Evolutionary conservation across 345 rosid genomes (phyloP), one percentile per base, ranked within the genome.

Genomic region (Melastoma malabathricum): DNA sequence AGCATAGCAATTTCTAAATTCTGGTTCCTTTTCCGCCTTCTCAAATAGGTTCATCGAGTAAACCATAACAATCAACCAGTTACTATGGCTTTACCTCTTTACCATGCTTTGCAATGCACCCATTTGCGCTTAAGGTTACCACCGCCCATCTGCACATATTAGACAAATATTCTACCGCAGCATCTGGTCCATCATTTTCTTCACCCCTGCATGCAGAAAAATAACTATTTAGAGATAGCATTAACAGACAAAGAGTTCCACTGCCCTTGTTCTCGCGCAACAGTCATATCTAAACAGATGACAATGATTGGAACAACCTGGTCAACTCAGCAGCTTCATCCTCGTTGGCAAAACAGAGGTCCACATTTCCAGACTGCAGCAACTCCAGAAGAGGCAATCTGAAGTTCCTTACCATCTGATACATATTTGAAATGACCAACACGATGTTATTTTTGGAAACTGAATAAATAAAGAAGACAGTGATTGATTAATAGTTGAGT

Each of bases 331-430:
- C 64, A 23, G 98, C 96, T 78, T 92, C 98, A 17, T 92, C 95
- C 81, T 92, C 93, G 55, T 92, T 87, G 60, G 96, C 95, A 79
- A 92, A 92, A 70, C 95, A 92, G 57, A 92, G 89, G 65, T 92
- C 96, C 73, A 92, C 68, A 63, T 71, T 67, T 58, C 96, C 86
- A 1, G 95, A 82, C 66, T 79, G 74, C 65, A 92, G 78, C 57
- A 92, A 71, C 64, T 82, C 65, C 18, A 70, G 72, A 50, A 92
- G 93, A 48, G 80, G 76, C 53, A 23, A 38, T 79, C 71, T 75
- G 63, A 59, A 79, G 64, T 92, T 72, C 58, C 98, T 72, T 55
- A 92, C 89, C 96, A 92, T 87, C 98, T 87, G 75, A 58, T 47
- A 29, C 46, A 55, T 27, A 50, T 56, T 44, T n/a, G n/a, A n/a